These are phyloP conservation scores for Thraustotheca clavata DNA, from an alignment of 352 stramenopile genomes.

Conservation along the genomic window DNA sequence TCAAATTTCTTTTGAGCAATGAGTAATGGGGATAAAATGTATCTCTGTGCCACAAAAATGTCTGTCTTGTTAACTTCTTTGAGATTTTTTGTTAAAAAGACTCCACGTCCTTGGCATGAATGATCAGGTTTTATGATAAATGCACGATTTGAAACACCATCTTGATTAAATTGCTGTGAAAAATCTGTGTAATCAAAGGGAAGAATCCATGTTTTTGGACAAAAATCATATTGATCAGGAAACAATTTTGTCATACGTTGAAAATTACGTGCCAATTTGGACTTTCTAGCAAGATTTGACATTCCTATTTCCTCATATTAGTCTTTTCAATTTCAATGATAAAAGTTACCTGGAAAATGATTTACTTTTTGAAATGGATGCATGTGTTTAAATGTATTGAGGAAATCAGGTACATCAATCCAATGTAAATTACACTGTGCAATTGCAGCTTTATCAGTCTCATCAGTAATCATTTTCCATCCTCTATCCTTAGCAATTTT, in stretches of 20 bases:
- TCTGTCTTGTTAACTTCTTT: constrained; percentile 83
- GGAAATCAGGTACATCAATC: constrained; percentile 91
- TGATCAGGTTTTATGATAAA: constrained; percentile 96
- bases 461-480: constrained; percentile 64
- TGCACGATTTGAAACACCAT: constrained; percentile 82
- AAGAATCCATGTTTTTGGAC: constrained; percentile 94
- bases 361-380: constrained; percentile 92
- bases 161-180: constrained; percentile 82
- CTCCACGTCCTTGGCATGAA: constrained; percentile 84
- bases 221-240: constrained; percentile 90
- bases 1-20: constrained; percentile 91
- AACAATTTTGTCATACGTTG: constrained; percentile 94
- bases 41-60: constrained; percentile 82
- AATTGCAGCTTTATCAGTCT: constrained; percentile 54
- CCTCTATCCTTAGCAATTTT: constrained; percentile 66
- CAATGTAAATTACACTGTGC: constrained; percentile 89
- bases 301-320: constrained; percentile 51
- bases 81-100: constrained; percentile 91
- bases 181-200: constrained; percentile 91
- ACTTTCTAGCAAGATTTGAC: constrained; percentile 92
- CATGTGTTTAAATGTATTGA: constrained; percentile 81
- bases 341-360: constrained; percentile 74
- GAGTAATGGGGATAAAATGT: constrained; percentile 62
- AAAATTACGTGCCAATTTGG: constrained; percentile 91
- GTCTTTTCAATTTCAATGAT: neutral